Percentiles rank a stretch among this genome's conserved stretches.
Conservation (phyloP, 177 flowering plant genomes). For the Vitis hybrid region DNA sequence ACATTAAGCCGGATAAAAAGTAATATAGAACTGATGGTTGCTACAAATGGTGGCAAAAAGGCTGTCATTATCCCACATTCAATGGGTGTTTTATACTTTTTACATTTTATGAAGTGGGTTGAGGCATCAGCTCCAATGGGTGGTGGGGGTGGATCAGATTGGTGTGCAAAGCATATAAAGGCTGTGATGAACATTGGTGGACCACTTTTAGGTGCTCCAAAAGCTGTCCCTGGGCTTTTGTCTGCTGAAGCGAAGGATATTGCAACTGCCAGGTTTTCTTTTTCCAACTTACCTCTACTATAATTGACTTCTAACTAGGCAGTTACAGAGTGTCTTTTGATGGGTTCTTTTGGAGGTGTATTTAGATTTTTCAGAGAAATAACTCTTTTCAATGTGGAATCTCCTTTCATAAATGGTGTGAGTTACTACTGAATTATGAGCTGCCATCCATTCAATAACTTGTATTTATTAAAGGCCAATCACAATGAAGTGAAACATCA, state of each 20-base stretch:
- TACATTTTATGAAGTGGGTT: slow-evolving; percentile 88
- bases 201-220: slow-evolving; percentile 96
- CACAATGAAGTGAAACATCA: too few relatives aligned
- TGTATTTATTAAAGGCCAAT: too few relatives aligned
- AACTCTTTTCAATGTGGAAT: too few relatives aligned
- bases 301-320: not conserved
- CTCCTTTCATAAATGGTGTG: too few relatives aligned
- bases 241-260: slow-evolving; percentile 79
- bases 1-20: slow-evolving; percentile 72
- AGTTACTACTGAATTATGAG: too few relatives aligned
- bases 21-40: slow-evolving; percentile 72
- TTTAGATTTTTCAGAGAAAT: too few relatives aligned
- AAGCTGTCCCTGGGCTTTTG: slow-evolving; percentile 72
- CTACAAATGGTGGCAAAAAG: slow-evolving; percentile 67
- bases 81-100: slow-evolving; percentile 76
- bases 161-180: slow-evolving; percentile 77
- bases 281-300: not conserved
- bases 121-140: slow-evolving; percentile 90
- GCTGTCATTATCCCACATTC: slow-evolving; percentile 79
- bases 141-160: slow-evolving; percentile 80
- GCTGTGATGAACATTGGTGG: slow-evolving; percentile 88
- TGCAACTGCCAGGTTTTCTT: slow-evolving; percentile 64
- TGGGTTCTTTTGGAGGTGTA: not conserved
- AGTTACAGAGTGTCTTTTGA: not conserved
- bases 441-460: too few relatives aligned